Evolutionary conservation across 2,329 filamentous ascomycete species (phyloP).

Genomic region (Fusarium sp.): DNA sequence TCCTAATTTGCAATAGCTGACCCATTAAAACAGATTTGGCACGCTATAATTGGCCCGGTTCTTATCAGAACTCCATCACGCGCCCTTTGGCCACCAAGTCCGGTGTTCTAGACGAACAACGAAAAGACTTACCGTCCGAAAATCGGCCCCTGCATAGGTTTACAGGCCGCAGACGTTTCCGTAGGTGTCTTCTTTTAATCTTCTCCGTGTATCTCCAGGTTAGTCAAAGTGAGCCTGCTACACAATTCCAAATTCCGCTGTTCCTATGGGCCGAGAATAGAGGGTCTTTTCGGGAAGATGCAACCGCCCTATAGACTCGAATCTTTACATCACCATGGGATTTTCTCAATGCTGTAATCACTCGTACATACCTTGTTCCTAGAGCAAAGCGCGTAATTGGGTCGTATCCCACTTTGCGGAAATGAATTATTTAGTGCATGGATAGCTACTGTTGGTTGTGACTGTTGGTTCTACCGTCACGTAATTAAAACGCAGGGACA

Average conservation of each 20-base stretch:
- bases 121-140: neutral
- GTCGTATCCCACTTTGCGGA: neutral
- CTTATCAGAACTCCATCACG: neutral
- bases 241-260: neutral
- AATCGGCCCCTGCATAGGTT: neutral
- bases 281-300: no score
- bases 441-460: neutral
- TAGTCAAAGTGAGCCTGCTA: no score
- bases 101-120: neutral
- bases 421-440: neutral
- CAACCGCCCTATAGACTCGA: no score
- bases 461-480: neutral
- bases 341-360: neutral
- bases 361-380: neutral
- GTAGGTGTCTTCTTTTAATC: neutral
- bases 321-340: neutral
- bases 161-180: neutral
- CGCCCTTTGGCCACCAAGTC: neutral
- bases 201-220: neutral
- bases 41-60: neutral
- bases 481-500: neutral
- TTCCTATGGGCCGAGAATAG: neutral
- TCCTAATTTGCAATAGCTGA: neutral
- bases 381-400: neutral
- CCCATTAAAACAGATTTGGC: neutral